phyloP scores from a whole-genome alignment of 768 basidiomycete species.

The Phallus indusiatus region DNA sequence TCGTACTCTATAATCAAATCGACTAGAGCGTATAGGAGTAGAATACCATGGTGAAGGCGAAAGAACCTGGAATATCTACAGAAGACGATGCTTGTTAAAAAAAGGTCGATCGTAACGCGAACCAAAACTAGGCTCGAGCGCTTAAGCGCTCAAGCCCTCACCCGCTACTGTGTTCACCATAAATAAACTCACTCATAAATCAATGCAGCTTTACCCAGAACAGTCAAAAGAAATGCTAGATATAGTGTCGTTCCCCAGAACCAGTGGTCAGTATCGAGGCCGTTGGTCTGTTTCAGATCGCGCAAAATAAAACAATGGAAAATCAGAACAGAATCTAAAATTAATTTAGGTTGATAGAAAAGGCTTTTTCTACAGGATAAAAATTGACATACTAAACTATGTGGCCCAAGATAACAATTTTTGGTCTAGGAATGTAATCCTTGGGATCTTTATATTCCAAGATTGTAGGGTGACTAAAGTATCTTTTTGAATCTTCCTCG shows the following conservation, averaged over 20 bases:
- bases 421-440: conserved; percentile 83
- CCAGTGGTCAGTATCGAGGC: conserved; percentile 90
- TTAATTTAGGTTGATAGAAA: background rate
- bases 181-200: conserved; percentile 81
- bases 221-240: conserved; percentile 84
- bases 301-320: conserved; percentile 87
- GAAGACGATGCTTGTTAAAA: conserved; percentile 3
- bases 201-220: conserved; percentile 93
- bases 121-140: conserved; percentile 5
- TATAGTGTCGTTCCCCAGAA: conserved; percentile 98
- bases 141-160: too few species aligned
- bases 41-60: conserved; percentile 90
- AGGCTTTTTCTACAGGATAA: conserved; percentile 1
- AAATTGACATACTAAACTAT: conserved; percentile 59
- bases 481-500: conserved; percentile 88
- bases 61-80: conserved; percentile 91
- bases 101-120: background rate
- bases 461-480: conserved; percentile 89
- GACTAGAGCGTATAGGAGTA: conserved; percentile 81
- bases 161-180: conserved; percentile 62
- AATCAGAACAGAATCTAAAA: conserved; percentile 76
- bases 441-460: conserved; percentile 88
- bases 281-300: conserved; percentile 71
- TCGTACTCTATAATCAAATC: conserved; percentile 85
- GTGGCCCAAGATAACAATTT: too few species aligned